phyloP scores from a whole-genome alignment of 2,329 filamentous ascomycete species.

The Epichloe sylvatica region DNA sequence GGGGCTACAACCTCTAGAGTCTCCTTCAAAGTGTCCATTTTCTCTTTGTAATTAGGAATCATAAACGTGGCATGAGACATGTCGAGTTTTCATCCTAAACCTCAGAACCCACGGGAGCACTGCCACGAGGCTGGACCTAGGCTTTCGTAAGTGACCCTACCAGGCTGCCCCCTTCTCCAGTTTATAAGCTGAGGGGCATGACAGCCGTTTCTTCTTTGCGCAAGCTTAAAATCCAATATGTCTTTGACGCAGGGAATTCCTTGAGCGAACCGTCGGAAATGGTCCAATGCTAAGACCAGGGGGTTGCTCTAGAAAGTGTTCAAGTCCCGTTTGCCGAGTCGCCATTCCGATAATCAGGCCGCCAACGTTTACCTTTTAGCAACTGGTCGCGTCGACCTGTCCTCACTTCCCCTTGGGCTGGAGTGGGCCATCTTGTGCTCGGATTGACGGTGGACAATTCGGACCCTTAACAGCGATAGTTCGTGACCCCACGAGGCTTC shows the following conservation, averaged over 20 bases:
- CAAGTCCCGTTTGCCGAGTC: too few relatives aligned
- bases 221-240: neutral
- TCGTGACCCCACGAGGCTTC: neutral
- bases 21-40: slow-evolving; percentile 51
- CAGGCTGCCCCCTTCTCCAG: too few relatives aligned
- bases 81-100: too few relatives aligned
- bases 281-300: too few relatives aligned
- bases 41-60: slow-evolving; percentile 63
- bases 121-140: too few relatives aligned
- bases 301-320: too few relatives aligned
- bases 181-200: too few relatives aligned
- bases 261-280: too few relatives aligned
- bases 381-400: neutral
- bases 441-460: neutral
- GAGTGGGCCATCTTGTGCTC: neutral
- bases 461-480: neutral
- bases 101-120: too few relatives aligned
- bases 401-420: neutral
- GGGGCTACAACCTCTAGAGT: slow-evolving; percentile 55
- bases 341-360: neutral
- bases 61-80: slow-evolving; percentile 39
- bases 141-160: too few relatives aligned
- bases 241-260: too few relatives aligned
- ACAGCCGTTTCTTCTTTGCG: neutral
- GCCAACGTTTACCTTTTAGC: neutral